These are phyloP conservation scores for Fraxinus platypoda DNA, from an alignment of 305 asterid species.

Conservation along the genomic window DNA sequence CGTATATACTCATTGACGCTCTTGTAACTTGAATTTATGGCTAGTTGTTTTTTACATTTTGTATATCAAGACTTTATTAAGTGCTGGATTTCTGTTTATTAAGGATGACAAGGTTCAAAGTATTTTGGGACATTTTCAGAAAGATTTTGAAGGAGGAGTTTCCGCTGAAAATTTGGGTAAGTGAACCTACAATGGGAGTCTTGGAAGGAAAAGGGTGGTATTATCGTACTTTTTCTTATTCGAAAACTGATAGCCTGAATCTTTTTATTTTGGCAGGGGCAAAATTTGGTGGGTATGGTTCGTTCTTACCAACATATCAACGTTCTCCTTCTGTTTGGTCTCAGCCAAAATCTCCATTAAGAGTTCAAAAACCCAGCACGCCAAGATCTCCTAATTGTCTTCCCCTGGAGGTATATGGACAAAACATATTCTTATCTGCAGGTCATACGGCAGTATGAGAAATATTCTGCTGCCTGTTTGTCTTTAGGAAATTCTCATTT, in stretches of 20 bases:
- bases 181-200: slow-evolving; percentile 27
- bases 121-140: slow-evolving; percentile 81
- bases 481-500: slow-evolving; percentile 22
- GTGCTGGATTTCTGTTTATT: slow-evolving; percentile 24
- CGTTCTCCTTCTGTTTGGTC: neutral
- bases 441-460: slow-evolving; percentile 15
- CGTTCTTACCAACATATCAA: slow-evolving; percentile 68
- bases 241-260: slow-evolving; percentile 24
- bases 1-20: neutral
- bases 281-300: slow-evolving; percentile 86
- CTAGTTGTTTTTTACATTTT: neutral
- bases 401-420: slow-evolving; percentile 51
- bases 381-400: slow-evolving; percentile 43
- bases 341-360: neutral
- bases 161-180: slow-evolving; percentile 78
- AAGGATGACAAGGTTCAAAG: too few species aligned
- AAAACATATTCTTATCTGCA: slow-evolving; percentile 15
- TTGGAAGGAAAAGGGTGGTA: slow-evolving; percentile 5
- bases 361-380: slow-evolving; percentile 37
- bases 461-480: slow-evolving; percentile 15
- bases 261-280: slow-evolving; percentile 55
- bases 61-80: neutral
- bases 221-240: slow-evolving; percentile 24
- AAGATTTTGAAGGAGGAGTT: slow-evolving; percentile 87
- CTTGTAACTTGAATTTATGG: neutral